A percentile compares a stretch with the other conserved stretches of the same genome.
Conservation (phyloP, 768 basidiomycete species). For the Hebeloma cylindrosporum region DNA sequence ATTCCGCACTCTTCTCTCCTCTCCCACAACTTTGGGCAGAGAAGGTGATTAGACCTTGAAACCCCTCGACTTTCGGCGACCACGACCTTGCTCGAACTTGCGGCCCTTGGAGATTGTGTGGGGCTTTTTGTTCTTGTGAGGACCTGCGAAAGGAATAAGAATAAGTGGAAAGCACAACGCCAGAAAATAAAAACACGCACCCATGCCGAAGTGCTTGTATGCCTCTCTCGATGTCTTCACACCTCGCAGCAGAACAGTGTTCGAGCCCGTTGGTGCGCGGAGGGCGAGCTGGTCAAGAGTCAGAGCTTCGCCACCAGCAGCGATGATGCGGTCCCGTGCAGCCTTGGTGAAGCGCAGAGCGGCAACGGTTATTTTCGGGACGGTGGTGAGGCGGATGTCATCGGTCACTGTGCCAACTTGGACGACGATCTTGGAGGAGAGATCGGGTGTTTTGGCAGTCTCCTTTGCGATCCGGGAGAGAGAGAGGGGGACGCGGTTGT, state of each 20-base stretch:
- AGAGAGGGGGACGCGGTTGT: constrained; percentile 95
- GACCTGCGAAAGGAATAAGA: constrained; percentile 41
- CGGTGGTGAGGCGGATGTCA: constrained; percentile 80
- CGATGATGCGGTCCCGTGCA: constrained; percentile 92
- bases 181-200: constrained; percentile 30
- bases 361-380: constrained; percentile 91
- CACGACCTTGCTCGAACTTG: constrained; percentile 99
- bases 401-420: constrained; percentile 92
- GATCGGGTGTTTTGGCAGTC: constrained; percentile 63
- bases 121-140: constrained; percentile 99
- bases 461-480: constrained; percentile 90
- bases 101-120: constrained; percentile 94
- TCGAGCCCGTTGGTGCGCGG: constrained; percentile 90
- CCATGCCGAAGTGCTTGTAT: constrained; percentile 98
- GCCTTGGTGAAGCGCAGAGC: constrained; percentile 93
- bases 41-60: constrained; percentile 81
- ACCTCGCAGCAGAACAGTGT: constrained; percentile 92
- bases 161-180: neutral
- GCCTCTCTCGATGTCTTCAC: constrained; percentile 93
- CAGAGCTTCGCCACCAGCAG: constrained; percentile 91
- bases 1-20: constrained; percentile 11
- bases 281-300: constrained; percentile 97
- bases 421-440: constrained; percentile 82
- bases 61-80: constrained; percentile 96
- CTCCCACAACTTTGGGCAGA: neutral